Conservation (phyloP, 306 rosid genomes). For the Vigna reflexopilosa region DNA sequence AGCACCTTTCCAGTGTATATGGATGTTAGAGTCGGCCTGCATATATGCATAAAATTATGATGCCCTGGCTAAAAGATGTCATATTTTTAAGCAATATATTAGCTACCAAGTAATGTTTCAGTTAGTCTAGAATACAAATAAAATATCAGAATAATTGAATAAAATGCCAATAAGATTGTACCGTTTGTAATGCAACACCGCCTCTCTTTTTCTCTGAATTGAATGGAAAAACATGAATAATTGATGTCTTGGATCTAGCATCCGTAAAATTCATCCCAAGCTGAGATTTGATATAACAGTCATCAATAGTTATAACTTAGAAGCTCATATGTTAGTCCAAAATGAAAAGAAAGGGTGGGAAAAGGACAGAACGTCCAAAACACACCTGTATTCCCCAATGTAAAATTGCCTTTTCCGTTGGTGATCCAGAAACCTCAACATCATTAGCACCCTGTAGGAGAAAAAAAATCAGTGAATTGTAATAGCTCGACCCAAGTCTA, state of each 20-base stretch:
- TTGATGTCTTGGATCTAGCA: slow-evolving; percentile 64
- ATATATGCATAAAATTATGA: slow-evolving; percentile 23
- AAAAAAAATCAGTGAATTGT: slow-evolving; percentile 17
- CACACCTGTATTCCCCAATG: slow-evolving; percentile 77
- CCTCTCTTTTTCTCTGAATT: slow-evolving; percentile 95
- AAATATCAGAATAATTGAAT: slow-evolving; percentile 27
- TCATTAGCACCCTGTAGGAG: slow-evolving; percentile 62
- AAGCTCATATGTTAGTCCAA: not conserved
- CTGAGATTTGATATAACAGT: slow-evolving; percentile 55
- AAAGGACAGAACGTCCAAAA: not conserved
- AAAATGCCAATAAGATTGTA: slow-evolving; percentile 46
- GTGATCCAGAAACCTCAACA: slow-evolving; percentile 90
- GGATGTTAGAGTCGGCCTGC: slow-evolving; percentile 74
- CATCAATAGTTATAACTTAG: slow-evolving; percentile 6
- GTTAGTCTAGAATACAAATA: slow-evolving; percentile 9
- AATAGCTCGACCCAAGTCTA: slow-evolving; percentile 1
- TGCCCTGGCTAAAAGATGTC: slow-evolving; percentile 3
- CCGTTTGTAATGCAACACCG: slow-evolving; percentile 83
- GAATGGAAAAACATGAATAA: slow-evolving; percentile 87
- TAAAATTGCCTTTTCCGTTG: slow-evolving; percentile 95
- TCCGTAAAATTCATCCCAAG: slow-evolving; percentile 88
- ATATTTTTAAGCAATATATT: not conserved
- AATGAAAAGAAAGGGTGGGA: not conserved
- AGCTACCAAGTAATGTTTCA: not conserved
- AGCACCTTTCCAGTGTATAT: slow-evolving; percentile 98